Conservation (phyloP, 2,329 filamentous ascomycete genomes). For the Penicillium griseofulvum region DNA sequence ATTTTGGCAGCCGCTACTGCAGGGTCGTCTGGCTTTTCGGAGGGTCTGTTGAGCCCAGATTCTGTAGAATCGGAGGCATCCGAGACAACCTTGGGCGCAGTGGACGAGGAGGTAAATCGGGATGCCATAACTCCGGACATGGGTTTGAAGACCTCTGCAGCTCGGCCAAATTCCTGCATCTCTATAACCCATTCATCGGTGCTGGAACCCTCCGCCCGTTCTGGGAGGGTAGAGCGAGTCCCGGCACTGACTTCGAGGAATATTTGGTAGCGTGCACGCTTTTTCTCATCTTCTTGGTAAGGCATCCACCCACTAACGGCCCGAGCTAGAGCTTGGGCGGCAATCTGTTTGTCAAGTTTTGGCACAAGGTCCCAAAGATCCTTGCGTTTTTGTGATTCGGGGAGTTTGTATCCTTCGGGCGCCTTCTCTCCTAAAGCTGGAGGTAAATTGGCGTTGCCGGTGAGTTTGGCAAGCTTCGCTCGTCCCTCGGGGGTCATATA, state of each 20-base stretch:
- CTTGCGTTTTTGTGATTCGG: conserved; percentile 61
- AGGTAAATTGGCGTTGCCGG: conserved; percentile 74
- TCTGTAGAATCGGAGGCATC: conserved; percentile 34
- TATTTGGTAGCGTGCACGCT: conserved; percentile 73
- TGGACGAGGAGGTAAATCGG: conserved; percentile 70
- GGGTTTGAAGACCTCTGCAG: conserved; percentile 80
- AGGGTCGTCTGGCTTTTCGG: conserved; percentile 65
- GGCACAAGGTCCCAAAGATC: conserved; percentile 61
- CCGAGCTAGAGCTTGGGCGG: conserved; percentile 65
- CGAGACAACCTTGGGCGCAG: conserved; percentile 39
- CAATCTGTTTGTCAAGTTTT: conserved; percentile 63
- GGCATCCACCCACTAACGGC: conserved; percentile 70
- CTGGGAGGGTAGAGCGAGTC: conserved; percentile 57
- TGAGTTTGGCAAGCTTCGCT: conserved; percentile 70
- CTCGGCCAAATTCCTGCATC: conserved; percentile 71
- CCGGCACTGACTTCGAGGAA: conserved; percentile 79
- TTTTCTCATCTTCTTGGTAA: conserved; percentile 77
- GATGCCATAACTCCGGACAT: conserved; percentile 91
- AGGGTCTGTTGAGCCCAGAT: conserved; percentile 48
- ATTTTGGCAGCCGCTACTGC: conserved; percentile 82
- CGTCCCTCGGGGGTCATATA: conserved; percentile 77
- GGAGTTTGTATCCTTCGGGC: conserved; percentile 62
- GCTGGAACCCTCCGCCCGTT: conserved; percentile 50
- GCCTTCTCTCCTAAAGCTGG: conserved; percentile 70
- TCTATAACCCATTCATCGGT: conserved; percentile 78